Base-by-base conservation (phyloP, 1,139 yeast species). In the Candida tetrigidarum region DNA sequence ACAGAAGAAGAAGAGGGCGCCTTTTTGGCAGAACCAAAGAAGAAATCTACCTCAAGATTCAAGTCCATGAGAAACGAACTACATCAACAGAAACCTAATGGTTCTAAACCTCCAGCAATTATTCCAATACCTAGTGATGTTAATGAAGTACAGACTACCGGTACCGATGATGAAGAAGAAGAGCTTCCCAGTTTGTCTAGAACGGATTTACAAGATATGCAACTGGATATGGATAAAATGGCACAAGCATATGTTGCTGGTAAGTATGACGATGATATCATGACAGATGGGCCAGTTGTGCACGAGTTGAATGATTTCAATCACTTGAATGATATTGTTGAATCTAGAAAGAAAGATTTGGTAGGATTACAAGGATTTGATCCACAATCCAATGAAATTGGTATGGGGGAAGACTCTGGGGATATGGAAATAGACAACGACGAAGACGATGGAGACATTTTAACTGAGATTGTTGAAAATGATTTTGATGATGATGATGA, bases 241-340 rank as follows among this genome's bases (percentile, higher is more conserved):
- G 86, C 80, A 0, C 70, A 72, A 47, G 86, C 86, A 0, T 83
- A 83, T 52, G 66, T 71, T n/a, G 54, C 74, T 37, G 88, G 87
- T 1, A 60, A 77, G 53, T 83, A 81, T 55, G 86, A 81, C 52
- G 64, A 57, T 50, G 87, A 83, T 52, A 72, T 81, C 10, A 76
- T 67, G 29, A 71, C 80, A 1, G 74, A 75, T 6, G 88, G 87
- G 0, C 78, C 81, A 4, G 76, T 84, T 1, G 76, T 84, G 26
- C 79, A 80, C 47, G 65, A 71, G 44, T 49, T 82, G 14, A 73
- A 70, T 11, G 91, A 84, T 57, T 81, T 84, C 54, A 78, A 78
- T 51, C 55, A 55, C 4, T 71, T 82, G 46, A 83, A 83, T 53
- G 60, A 66, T 45, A 66, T 76, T 50, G 75, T 80, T 2, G 80